Percentiles rank a stretch among this genome's conserved stretches.
phyloP scores from a whole-genome alignment of 805 yeast species.

The Yarrowia sp. region DNA sequence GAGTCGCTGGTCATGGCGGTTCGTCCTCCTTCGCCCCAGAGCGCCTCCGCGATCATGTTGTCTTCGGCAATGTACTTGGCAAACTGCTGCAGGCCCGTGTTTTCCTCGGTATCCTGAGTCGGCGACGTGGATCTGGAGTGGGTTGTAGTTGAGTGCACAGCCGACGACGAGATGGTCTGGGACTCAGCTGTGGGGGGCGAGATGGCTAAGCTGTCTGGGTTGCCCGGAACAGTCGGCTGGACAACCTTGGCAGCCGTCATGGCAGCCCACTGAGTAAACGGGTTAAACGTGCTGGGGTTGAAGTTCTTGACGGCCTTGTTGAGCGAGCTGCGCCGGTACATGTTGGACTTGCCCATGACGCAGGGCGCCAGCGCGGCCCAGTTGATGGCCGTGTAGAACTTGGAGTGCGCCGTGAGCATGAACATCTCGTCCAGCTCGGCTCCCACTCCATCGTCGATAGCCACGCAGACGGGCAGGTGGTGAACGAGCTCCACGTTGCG shows the following conservation, averaged over 20 bases:
- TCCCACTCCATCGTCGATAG: conserved; percentile 47
- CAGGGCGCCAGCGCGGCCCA: conserved; percentile 77
- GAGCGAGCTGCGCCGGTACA: conserved; percentile 66
- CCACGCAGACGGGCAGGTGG: conserved; percentile 59
- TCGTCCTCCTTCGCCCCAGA: conserved; percentile 68
- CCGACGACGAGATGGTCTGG: conserved; percentile 15
- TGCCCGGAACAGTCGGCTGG: neutral
- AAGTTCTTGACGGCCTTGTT: conserved; percentile 34
- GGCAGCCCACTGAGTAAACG: conserved; percentile 18
- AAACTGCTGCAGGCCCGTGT: conserved; percentile 60
- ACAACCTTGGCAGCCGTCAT: neutral
- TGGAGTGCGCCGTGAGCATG: conserved; percentile 76
- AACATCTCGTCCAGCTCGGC: conserved; percentile 82
- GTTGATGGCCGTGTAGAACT: conserved; percentile 78
- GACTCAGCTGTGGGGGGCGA: conserved; percentile 3
- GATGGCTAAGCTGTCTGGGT: neutral
- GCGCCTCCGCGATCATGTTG: conserved; percentile 83
- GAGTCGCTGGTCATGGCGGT: conserved; percentile 78
- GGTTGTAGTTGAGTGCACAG: neutral
- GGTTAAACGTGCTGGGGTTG: conserved; percentile 30
- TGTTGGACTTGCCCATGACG: conserved; percentile 84
- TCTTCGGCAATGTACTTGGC: conserved; percentile 87
- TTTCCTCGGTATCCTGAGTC: neutral
- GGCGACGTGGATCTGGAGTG: neutral
- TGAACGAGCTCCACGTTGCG: conserved; percentile 62